phyloP scores from a whole-genome alignment of 1,284 basidiomycete species.

The Malassezia psittaci region DNA sequence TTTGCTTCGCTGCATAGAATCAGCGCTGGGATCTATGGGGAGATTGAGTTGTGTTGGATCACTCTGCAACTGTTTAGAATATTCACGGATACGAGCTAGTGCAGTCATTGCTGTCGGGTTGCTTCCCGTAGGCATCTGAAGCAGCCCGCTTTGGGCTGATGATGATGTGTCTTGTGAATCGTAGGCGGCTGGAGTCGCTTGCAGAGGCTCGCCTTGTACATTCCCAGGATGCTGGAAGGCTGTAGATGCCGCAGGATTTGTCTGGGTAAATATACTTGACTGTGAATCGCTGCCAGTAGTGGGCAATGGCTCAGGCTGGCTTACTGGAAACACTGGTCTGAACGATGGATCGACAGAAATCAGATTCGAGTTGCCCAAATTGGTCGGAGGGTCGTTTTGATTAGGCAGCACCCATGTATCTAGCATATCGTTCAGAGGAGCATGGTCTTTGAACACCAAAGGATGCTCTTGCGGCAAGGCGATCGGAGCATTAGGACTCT shows the following conservation, averaged over 20 bases:
- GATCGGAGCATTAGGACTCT: background rate
- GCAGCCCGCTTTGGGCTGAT: background rate
- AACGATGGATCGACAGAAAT: background rate
- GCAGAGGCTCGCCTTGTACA: too few relatives aligned
- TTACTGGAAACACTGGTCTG: background rate
- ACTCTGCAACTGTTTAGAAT: background rate
- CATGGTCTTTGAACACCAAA: background rate
- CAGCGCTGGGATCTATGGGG: background rate
- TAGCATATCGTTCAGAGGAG: background rate
- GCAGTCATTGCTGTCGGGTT: background rate
- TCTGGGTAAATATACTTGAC: background rate
- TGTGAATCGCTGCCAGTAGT: background rate
- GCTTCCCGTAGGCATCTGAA: conserved; percentile 3
- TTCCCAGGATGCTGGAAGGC: too few relatives aligned
- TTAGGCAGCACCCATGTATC: background rate
- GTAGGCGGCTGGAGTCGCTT: background rate
- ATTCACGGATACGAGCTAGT: background rate
- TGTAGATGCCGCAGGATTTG: background rate
- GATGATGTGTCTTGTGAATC: background rate
- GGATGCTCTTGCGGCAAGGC: background rate
- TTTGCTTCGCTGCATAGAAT: background rate
- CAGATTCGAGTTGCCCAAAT: too few relatives aligned
- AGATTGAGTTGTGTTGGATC: background rate
- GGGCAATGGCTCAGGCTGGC: background rate
- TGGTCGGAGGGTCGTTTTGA: background rate